phyloP scores from a whole-genome alignment of 768 basidiomycete species.

The Boletus tylopilopsis region DNA sequence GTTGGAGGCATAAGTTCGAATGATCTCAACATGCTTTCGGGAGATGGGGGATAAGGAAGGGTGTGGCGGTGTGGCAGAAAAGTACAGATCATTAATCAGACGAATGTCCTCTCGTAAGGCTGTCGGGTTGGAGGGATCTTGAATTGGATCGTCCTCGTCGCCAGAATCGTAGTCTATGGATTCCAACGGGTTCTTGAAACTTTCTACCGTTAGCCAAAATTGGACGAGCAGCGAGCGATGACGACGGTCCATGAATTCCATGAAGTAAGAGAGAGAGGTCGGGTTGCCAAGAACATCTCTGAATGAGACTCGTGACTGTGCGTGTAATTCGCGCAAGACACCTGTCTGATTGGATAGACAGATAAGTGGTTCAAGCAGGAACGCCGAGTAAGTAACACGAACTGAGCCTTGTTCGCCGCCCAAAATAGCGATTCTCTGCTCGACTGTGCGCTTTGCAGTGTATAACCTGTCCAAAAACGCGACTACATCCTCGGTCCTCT shows the following conservation, averaged over 20 bases:
- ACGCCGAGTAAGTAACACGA: conserved; percentile 14
- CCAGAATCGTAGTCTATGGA: conserved; percentile 60
- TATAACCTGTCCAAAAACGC: conserved; percentile 86
- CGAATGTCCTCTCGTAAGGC: conserved; percentile 83
- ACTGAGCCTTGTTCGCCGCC: conserved; percentile 69
- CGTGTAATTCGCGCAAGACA: conserved; percentile 39
- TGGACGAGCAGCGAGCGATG: conserved; percentile 83
- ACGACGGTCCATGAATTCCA: conserved; percentile 97
- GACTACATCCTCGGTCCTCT: conserved; percentile 79
- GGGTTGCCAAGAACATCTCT: conserved; percentile 86
- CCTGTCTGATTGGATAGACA: conserved; percentile 32
- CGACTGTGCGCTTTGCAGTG: conserved; percentile 83
- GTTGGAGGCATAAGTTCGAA: conserved; percentile 61
- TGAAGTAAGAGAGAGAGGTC: conserved; percentile 88
- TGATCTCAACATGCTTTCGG: conserved; percentile 63
- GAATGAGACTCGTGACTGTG: conserved; percentile 53
- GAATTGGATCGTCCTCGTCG: conserved; percentile 59
- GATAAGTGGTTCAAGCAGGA: background rate
- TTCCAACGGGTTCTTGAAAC: conserved; percentile 96
- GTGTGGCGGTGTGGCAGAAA: conserved; percentile 56
- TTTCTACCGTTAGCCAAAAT: conserved; percentile 97
- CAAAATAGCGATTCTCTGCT: conserved; percentile 77
- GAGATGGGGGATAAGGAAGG: conserved; percentile 61
- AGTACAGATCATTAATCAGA: conserved; percentile 88
- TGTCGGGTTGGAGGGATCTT: conserved; percentile 50